Evolutionary conservation across 352 stramenopile species (phyloP), one percentile per base, ranked within the genome.

Genomic region (Globisporangium camurandrum): DNA sequence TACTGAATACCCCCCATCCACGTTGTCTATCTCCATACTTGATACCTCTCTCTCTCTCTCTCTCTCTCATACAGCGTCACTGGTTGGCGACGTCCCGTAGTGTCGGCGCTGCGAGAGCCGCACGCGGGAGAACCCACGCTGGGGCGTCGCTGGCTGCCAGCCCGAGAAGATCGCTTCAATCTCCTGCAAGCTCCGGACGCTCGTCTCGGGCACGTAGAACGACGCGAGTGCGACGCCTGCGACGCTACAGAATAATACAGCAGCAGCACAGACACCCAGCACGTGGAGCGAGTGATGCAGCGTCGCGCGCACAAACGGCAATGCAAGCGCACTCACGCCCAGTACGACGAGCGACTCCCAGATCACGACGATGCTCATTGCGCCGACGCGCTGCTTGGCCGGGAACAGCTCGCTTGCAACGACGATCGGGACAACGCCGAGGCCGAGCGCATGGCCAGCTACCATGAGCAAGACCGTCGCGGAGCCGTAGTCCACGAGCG

Each of bases 171-270:
- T 84, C 26, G 80, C 75, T 43, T 92, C 80, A 33, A 92, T 87
- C 50, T 86, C 71, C 59, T 92, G 80, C 5, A 92, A 68, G 57
- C 75, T 88, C 28, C 77, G 77, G 27, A 71, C 49, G 26, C 74
- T 88, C 9, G 80, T 92, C 62, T 92, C 80, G 1, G 80, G 80
- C 14, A 92, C 54, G 42, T 82, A 92, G 51, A 78, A 69, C 67
- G 61, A 81, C 24, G 74, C 71, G 39, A 88, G 54, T 11, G 76
- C 56, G 7, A 75, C 39, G 1, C 64, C 73, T 2, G 64, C 26
- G 14, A 75, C 22, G 43, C 87, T 88, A 23, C 69, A 79, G 11
- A 53, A 40, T 37, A 83, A 59, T 30, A 89, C 71, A 28, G 64
- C 34, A 2, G 46, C 51, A 2, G 81, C 64, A 14, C 62, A 61